Conservation (phyloP, 2,329 filamentous ascomycete genomes). For the Paracamarosporium sp. region DNA sequence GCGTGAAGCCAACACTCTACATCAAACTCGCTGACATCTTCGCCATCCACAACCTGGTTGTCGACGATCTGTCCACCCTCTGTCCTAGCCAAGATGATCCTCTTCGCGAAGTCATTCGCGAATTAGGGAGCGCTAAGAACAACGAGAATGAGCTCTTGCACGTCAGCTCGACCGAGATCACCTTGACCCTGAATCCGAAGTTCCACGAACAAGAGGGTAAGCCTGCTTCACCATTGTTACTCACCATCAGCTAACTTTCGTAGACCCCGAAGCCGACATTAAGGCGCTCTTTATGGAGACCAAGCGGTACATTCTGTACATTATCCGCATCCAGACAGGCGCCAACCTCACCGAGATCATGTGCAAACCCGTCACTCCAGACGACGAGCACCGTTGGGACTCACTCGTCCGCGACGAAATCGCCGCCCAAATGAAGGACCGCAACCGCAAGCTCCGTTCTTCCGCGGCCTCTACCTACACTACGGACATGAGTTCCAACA, state of each 20-base stretch:
- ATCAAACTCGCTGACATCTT: slow-evolving; percentile 99
- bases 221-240: slow-evolving; percentile 12
- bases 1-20: slow-evolving; percentile 96
- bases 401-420: slow-evolving; percentile 83
- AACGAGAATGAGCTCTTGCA: slow-evolving; percentile 93
- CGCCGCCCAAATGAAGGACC: slow-evolving; percentile 44
- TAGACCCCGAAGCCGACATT: slow-evolving; percentile 88
- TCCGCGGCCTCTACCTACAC: slow-evolving; percentile 88
- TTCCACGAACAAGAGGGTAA: slow-evolving; percentile 80
- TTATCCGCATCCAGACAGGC: slow-evolving; percentile 94
- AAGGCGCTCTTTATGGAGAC: slow-evolving; percentile 98
- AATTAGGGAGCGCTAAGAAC: slow-evolving; percentile 93
- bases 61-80: slow-evolving; percentile 77
- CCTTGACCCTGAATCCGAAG: slow-evolving; percentile 87
- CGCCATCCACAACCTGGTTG: slow-evolving; percentile 88
- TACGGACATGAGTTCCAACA: slow-evolving; percentile 51
- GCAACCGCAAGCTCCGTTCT: slow-evolving; percentile 70
- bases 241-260: slow-evolving; percentile 25
- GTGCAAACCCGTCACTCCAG: slow-evolving; percentile 82
- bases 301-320: slow-evolving; percentile 95
- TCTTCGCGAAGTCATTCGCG: slow-evolving; percentile 88
- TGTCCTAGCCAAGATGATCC: slow-evolving; percentile 85
- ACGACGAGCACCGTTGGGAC: slow-evolving; percentile 91
- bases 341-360: slow-evolving; percentile 93
- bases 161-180: slow-evolving; percentile 86